These are phyloP conservation scores for Ceratocystis colombiana DNA, from an alignment of 2,329 filamentous ascomycete species.

Conservation along the genomic window DNA sequence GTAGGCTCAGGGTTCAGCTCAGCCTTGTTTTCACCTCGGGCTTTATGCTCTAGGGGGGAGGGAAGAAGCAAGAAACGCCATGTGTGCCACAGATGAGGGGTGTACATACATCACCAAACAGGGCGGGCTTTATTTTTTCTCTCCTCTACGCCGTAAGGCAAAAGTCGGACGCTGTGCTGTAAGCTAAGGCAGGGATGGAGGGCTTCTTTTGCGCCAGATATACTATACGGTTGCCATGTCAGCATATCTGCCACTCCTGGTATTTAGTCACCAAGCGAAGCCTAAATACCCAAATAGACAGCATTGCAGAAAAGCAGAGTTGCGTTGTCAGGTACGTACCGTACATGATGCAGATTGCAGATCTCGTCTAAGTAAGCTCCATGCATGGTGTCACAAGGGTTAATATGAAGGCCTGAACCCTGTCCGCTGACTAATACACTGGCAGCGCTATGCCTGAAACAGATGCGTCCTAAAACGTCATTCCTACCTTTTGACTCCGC, in stretches of 20 bases:
- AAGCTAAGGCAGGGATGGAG: slow-evolving; percentile 2
- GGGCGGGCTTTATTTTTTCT: not conserved
- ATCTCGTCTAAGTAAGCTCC: not conserved
- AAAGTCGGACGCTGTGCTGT: not conserved
- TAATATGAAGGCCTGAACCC: not conserved
- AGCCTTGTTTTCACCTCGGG: not conserved
- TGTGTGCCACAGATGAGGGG: not conserved
- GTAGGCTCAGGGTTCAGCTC: not conserved
- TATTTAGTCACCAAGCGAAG: not conserved
- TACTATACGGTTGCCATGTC: slow-evolving; percentile 2
- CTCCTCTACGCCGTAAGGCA: not conserved
- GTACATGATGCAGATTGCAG: not conserved
- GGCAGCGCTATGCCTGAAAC: slow-evolving; percentile 9
- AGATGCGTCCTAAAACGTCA: slow-evolving; percentile 19
- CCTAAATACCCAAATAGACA: slow-evolving; percentile 3
- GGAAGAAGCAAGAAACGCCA: not conserved
- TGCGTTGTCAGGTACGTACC: slow-evolving; percentile 12
- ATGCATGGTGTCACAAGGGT: slow-evolving; percentile 12
- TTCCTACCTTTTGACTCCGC: not conserved
- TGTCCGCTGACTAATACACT: slow-evolving; percentile 2
- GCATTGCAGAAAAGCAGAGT: slow-evolving; percentile 9
- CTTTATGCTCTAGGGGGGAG: not conserved
- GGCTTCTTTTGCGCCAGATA: not conserved
- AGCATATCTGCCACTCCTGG: not conserved
- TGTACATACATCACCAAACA: not conserved